phyloP scores from a whole-genome alignment of 371 early-diverging fungal genomes.

The Catenaria anguillulae region DNA sequence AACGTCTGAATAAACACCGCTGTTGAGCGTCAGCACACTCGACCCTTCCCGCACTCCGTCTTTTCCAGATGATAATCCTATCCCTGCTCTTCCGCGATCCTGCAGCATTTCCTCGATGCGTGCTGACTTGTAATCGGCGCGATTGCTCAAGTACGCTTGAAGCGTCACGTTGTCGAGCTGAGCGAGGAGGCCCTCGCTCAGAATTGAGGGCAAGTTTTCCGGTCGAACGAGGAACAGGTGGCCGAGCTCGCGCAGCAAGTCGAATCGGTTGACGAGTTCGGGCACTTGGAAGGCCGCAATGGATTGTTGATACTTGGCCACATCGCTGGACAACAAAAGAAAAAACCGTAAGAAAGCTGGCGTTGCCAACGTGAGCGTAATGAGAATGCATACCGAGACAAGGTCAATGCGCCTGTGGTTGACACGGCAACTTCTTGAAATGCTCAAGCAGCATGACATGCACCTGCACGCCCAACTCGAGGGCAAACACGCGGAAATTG shows the following conservation, averaged over 20 bases:
- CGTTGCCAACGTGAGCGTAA: too few species aligned
- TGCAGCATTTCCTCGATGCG: constrained; percentile 27
- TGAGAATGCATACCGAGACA: constrained; percentile 56
- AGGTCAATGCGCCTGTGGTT: constrained; percentile 66
- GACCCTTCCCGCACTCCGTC: too few species aligned
- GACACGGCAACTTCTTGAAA: constrained; percentile 74
- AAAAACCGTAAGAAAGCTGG: too few species aligned
- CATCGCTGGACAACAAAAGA: constrained; percentile 44
- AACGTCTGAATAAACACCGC: too few species aligned
- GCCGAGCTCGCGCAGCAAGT: constrained; percentile 78
- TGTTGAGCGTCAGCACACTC: too few species aligned
- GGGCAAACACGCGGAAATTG: constrained; percentile 58
- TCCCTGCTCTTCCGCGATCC: too few species aligned
- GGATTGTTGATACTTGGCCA: constrained; percentile 77
- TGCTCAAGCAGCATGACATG: constrained; percentile 58
- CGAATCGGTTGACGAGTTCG: constrained; percentile 61
- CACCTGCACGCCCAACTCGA: constrained; percentile 23
- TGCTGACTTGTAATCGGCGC: constrained; percentile 69
- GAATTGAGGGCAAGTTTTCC: constrained; percentile 66
- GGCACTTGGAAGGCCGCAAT: constrained; percentile 60
- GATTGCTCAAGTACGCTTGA: constrained; percentile 65
- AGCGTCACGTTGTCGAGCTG: constrained; percentile 58
- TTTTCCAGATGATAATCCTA: too few species aligned
- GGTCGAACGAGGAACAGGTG: constrained; percentile 80
- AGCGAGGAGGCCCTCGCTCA: constrained; percentile 67